phyloP scores from a whole-genome alignment of 2,329 filamentous ascomycete species.

The Elsinoe australis region DNA sequence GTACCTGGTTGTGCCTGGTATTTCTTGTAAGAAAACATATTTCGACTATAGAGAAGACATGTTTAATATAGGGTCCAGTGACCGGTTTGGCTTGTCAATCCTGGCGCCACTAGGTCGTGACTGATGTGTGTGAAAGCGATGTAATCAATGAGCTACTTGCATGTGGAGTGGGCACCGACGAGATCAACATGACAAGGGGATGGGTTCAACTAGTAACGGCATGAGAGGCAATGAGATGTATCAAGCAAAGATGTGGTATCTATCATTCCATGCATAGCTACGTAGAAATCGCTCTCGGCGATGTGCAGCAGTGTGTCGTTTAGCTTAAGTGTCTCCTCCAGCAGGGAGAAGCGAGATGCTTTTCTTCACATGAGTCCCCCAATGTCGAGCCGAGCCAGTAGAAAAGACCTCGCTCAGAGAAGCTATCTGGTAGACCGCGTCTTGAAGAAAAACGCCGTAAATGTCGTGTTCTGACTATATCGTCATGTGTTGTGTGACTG shows the following conservation, averaged over 20 bases:
- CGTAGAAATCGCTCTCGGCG: neutral
- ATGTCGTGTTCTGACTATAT: too few relatives aligned
- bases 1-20: too few relatives aligned
- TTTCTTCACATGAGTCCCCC: neutral
- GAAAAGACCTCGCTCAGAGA: too few relatives aligned
- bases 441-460: too few relatives aligned
- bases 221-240: neutral
- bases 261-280: neutral
- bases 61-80: constrained; percentile 15
- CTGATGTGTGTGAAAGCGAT: neutral
- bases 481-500: too few relatives aligned
- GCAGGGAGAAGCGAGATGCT: neutral
- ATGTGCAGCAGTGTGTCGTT: too few relatives aligned
- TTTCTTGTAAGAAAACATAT: constrained; percentile 2
- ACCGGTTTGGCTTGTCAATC: neutral
- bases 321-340: too few relatives aligned
- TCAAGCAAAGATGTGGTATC: neutral
- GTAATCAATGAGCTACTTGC: too few relatives aligned
- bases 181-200: too few relatives aligned
- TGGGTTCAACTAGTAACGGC: neutral
- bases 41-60: constrained; percentile 4
- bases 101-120: neutral
- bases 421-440: too few relatives aligned
- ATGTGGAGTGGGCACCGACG: too few relatives aligned
- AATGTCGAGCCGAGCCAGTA: too few relatives aligned